Conservation (phyloP, 176 grass and related monocot species). For the Leersia perrieri region DNA sequence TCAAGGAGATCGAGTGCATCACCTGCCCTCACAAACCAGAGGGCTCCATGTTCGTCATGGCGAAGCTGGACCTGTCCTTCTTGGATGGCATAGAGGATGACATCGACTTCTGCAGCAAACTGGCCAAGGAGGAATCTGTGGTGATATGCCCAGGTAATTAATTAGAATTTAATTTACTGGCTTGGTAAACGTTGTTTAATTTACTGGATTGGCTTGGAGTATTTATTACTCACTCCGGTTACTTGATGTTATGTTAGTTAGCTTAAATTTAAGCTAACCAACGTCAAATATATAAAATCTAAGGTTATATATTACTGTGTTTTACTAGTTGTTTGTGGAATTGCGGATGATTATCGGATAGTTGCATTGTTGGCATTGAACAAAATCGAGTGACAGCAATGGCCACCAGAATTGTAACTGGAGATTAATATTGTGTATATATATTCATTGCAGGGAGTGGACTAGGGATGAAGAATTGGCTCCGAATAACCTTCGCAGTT, state of each 20-base stretch:
- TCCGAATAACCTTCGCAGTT: slow-evolving; percentile 50
- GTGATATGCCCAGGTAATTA: slow-evolving; percentile 55
- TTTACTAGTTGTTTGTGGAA: no score
- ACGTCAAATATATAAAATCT: no score
- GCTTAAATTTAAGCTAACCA: no score
- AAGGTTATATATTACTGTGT: no score
- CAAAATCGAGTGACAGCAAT: no score
- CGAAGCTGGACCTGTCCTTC: slow-evolving; percentile 45
- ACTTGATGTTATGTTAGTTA: no score
- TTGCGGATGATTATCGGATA: no score
- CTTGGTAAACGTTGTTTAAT: no score
- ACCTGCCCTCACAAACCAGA: slow-evolving; percentile 70
- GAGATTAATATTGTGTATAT: neutral
- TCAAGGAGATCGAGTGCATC: slow-evolving; percentile 55
- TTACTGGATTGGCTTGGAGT: no score
- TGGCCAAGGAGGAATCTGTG: slow-evolving; percentile 67
- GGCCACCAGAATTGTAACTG: no score
- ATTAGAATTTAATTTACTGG: neutral
- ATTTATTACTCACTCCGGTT: no score
- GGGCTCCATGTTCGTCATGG: slow-evolving; percentile 86
- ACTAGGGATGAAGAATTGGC: slow-evolving; percentile 64
- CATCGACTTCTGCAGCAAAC: slow-evolving; percentile 59
- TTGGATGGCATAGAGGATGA: slow-evolving; percentile 56
- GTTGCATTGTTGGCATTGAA: no score
- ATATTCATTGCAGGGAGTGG: slow-evolving; percentile 35